Evolutionary conservation across 345 rosid genomes (phyloP).

Genomic region (Arabidopsis arenosa): DNA sequence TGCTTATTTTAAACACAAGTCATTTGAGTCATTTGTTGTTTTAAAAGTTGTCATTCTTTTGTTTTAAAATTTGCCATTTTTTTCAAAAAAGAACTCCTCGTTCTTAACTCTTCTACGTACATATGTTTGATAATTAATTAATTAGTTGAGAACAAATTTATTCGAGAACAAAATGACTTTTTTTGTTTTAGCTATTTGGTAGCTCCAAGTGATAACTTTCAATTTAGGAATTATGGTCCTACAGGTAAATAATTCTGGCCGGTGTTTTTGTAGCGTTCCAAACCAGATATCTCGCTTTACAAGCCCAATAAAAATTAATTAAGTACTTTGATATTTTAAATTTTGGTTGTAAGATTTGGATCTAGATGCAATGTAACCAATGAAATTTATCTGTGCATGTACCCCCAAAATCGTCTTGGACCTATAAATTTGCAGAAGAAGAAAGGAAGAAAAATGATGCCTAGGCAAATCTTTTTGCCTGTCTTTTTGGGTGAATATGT

Average conservation of each 20-base stretch:
- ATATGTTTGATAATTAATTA: too few relatives aligned
- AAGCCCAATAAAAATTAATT: not conserved
- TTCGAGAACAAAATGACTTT: too few relatives aligned
- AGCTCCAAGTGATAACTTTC: too few relatives aligned
- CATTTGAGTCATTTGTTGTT: too few relatives aligned
- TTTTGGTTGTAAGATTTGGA: conserved; percentile 22
- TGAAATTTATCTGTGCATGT: conserved; percentile 10
- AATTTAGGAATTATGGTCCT: too few relatives aligned
- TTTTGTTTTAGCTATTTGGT: too few relatives aligned
- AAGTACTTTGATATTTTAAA: not conserved
- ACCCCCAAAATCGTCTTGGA: conserved; percentile 33
- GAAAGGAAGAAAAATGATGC: conserved; percentile 46
- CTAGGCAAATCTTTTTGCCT: conserved; percentile 41
- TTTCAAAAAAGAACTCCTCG: too few relatives aligned
- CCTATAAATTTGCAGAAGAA: conserved; percentile 25
- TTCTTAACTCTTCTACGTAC: too few relatives aligned
- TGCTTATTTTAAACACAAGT: too few relatives aligned
- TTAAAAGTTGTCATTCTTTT: too few relatives aligned
- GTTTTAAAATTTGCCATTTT: too few relatives aligned
- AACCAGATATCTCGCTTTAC: conserved; percentile 1
- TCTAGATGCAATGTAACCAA: conserved; percentile 39
- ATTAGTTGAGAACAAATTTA: too few relatives aligned
- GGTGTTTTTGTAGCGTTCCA: not conserved
- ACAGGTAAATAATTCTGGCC: not conserved
- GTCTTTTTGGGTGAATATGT: conserved; percentile 36